Base-by-base conservation (phyloP, 2,329 filamentous ascomycete genomes). In the Exophiala aquamarina region DNA sequence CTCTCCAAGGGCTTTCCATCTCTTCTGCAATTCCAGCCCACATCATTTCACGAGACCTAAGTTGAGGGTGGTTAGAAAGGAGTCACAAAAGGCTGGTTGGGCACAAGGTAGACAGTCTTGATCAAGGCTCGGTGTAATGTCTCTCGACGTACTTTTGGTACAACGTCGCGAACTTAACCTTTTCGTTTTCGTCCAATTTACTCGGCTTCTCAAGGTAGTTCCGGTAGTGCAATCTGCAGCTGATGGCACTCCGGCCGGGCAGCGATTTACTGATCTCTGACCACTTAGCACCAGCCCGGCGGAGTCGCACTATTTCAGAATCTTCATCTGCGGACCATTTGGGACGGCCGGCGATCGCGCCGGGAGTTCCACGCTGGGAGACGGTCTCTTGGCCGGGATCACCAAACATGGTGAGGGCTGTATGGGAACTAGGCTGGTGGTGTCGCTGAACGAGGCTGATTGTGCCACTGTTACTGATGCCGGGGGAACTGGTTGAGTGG, bases 251-350 rank as follows among this genome's bases (percentile, higher is more conserved):
- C 59, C 92, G 82, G 52, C 91, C 91, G 2, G 90, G 90, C 36
- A 97, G 74, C 42, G 85, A 81, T 72, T 91, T 93, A 52, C 89
- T 93, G 60, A 97, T 95, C 68, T 96, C 92, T 64, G 96, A 91
- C 92, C 92, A 97, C 66, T 96, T 97, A 89, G 95, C 95, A 5
- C 89, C 88, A 59, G 84, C 84, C 26, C 89, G 88, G 49, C 92
- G 82, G 51, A 96, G 79, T 66, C 93, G 87, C 60, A 95, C 95
- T 59, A 95, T 95, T 38, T 93, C 73, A 14, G 87, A 82, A 67
- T 96, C 89, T 67, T 97, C 92, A 52, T 95, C 89, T 1, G 86
- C 76, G 4, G 89, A 94, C 92, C 92, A 97, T 69, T 96, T 96
- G 64, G 88, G 94, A n/a, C n/a, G n/a, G n/a, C n/a, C n/a, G n/a